These are phyloP conservation scores for Coleophoma crateriformis DNA, from an alignment of 2,329 filamentous ascomycete species.

Conservation along the genomic window DNA sequence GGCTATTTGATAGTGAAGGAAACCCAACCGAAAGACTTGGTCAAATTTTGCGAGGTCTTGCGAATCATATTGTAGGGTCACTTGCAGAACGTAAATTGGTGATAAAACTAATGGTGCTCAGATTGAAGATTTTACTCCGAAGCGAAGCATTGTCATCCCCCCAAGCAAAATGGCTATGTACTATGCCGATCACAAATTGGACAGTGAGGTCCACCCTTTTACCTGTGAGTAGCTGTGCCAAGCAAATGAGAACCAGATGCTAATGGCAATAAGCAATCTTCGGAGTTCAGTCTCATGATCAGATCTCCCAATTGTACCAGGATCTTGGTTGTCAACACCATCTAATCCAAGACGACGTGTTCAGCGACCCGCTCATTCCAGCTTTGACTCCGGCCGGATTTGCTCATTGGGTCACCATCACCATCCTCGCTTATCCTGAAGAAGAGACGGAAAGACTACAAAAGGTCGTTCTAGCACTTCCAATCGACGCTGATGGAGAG, in stretches of 20 bases:
- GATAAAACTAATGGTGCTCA: conserved; percentile 22
- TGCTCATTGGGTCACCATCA: conserved; percentile 63
- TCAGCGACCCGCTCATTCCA: conserved; percentile 52
- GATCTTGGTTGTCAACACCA: conserved; percentile 53
- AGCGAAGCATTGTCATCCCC: conserved; percentile 64
- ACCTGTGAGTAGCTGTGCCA: conserved; percentile 42
- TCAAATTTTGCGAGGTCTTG: conserved; percentile 68
- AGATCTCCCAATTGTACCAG: conserved; percentile 54
- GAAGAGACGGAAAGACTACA: conserved; percentile 66
- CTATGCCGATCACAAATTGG: conserved; percentile 61
- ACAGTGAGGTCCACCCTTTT: conserved; percentile 65
- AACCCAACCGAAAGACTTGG: conserved; percentile 62
- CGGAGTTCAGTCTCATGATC: conserved; percentile 29
- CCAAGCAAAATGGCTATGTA: conserved; percentile 71
- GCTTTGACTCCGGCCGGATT: conserved; percentile 65
- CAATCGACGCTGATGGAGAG: conserved; percentile 50
- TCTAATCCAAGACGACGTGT: conserved; percentile 49
- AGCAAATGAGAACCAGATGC: neutral
- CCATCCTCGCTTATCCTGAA: conserved; percentile 72
- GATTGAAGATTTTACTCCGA: conserved; percentile 66
- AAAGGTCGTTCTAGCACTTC: conserved; percentile 63
- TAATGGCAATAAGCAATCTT: conserved; percentile 18
- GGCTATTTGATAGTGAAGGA: conserved; percentile 63
- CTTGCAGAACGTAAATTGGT: neutral
- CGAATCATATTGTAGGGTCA: conserved; percentile 62